These are phyloP conservation scores for Tricholomella constricta DNA, from an alignment of 768 basidiomycete species.

Conservation along the genomic window DNA sequence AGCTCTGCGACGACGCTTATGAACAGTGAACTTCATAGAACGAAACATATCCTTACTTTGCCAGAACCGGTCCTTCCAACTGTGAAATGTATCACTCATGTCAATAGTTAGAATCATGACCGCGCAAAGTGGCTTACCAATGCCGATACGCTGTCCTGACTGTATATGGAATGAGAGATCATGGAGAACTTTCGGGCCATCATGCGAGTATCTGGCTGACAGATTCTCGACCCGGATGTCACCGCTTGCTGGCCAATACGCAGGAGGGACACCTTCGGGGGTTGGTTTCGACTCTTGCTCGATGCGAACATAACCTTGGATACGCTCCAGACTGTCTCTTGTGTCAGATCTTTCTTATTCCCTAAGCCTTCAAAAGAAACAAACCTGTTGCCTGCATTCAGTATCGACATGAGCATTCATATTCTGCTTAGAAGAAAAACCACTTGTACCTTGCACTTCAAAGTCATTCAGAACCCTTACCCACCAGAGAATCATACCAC, in stretches of 20 bases:
- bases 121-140: conserved; percentile 28
- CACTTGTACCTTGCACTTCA: conserved; percentile 39
- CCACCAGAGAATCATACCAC: conserved; percentile 52
- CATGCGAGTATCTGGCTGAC: conserved; percentile 57
- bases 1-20: conserved; percentile 39
- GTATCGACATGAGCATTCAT: conserved; percentile 22
- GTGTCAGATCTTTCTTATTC: neutral
- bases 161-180: conserved; percentile 51
- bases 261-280: conserved; percentile 52
- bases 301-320: conserved; percentile 63
- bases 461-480: conserved; percentile 45
- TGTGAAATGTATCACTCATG: conserved; percentile 12
- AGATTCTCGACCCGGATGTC: conserved; percentile 54
- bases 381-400: conserved; percentile 43
- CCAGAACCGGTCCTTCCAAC: conserved; percentile 50
- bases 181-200: conserved; percentile 55
- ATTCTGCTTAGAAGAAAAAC: neutral
- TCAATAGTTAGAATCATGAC: neutral
- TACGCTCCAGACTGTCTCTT: conserved; percentile 60
- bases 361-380: neutral
- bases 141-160: conserved; percentile 61
- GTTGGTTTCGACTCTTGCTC: conserved; percentile 54
- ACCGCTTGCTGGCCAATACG: conserved; percentile 67
- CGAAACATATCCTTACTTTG: conserved; percentile 31
- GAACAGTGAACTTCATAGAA: neutral